These are phyloP conservation scores for Trichophyton simii DNA, from an alignment of 2,329 filamentous ascomycete species.

Conservation along the genomic window DNA sequence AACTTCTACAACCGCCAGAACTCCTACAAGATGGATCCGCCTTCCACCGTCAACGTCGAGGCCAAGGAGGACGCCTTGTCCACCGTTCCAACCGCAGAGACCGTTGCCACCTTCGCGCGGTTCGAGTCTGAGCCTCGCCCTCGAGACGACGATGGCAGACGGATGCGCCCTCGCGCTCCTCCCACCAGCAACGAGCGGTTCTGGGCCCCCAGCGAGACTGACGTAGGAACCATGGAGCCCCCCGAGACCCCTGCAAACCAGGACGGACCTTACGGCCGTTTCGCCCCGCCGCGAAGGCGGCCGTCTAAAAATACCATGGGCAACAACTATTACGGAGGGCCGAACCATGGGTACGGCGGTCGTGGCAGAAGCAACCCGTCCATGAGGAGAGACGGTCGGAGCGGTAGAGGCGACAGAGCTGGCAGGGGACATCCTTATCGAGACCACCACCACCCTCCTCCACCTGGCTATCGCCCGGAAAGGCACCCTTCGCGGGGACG, in stretches of 20 bases:
- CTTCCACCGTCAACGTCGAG: conserved; percentile 36
- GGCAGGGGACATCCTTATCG: conserved; percentile 30
- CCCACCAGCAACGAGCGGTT: conserved; percentile 7
- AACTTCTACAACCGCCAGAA: conserved; percentile 66
- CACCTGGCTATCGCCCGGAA: conserved; percentile 34
- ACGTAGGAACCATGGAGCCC: conserved; percentile 21
- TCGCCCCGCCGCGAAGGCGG: conserved; percentile 46
- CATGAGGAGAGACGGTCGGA: background rate
- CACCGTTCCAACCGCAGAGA: conserved; percentile 40
- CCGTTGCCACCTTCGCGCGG: conserved; percentile 33
- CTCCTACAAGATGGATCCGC: conserved; percentile 38
- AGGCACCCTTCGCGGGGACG: conserved; percentile 11
- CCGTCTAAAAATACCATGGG: conserved; percentile 31
- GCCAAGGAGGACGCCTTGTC: conserved; percentile 32
- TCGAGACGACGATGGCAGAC: conserved; percentile 32
- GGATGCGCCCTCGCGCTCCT: conserved; percentile 25
- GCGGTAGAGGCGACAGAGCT: conserved; percentile 24
- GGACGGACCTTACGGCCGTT: conserved; percentile 25
- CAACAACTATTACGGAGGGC: conserved; percentile 14
- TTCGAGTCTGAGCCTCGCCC: conserved; percentile 13
- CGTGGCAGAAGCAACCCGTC: conserved; percentile 21
- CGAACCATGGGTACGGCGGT: conserved; percentile 32
- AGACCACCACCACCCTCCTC: conserved; percentile 29
- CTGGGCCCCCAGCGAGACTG: conserved; percentile 9
- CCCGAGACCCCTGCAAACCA: conserved; percentile 22